These are phyloP conservation scores for Lepraria neglecta DNA, from an alignment of 495 filamentous ascomycete species.

Conservation along the genomic window DNA sequence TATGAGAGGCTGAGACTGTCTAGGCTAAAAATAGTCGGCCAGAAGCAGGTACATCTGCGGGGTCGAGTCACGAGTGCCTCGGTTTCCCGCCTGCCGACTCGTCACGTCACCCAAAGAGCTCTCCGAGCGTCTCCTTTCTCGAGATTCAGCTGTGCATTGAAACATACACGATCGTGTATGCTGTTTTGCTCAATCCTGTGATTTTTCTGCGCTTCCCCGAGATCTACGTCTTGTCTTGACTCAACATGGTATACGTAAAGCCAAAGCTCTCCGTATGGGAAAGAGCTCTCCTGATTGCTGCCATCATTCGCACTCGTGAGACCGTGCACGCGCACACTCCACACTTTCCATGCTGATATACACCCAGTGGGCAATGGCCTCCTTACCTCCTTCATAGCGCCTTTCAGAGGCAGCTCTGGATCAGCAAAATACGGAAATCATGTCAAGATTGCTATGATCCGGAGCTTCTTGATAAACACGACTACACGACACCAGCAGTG, in stretches of 20 bases:
- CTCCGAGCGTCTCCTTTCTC: too few relatives aligned
- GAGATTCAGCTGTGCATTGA: too few relatives aligned
- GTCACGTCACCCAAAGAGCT: too few relatives aligned
- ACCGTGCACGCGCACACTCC: not conserved
- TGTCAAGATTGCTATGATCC: conserved; percentile 32
- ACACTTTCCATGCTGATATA: not conserved
- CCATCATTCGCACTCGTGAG: conserved; percentile 25
- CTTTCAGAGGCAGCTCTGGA: conserved; percentile 37
- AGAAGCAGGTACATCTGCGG: too few relatives aligned
- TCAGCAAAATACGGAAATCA: conserved; percentile 34
- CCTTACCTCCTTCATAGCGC: conserved; percentile 33
- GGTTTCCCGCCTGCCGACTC: too few relatives aligned
- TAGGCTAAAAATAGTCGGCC: too few relatives aligned
- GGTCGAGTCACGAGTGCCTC: too few relatives aligned
- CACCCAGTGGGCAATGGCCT: conserved; percentile 25
- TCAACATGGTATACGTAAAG: conserved; percentile 9
- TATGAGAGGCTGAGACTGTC: too few relatives aligned
- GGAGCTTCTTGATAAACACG: conserved; percentile 27
- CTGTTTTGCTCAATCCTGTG: too few relatives aligned
- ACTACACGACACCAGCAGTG: conserved; percentile 36
- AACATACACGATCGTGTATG: too few relatives aligned
- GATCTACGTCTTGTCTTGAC: not conserved
- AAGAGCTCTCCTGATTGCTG: conserved; percentile 31
- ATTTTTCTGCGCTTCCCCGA: not conserved
- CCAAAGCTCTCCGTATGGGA: conserved; percentile 38